phyloP scores from a whole-genome alignment of 768 basidiomycete genomes.

The Mrakia frigida region DNA sequence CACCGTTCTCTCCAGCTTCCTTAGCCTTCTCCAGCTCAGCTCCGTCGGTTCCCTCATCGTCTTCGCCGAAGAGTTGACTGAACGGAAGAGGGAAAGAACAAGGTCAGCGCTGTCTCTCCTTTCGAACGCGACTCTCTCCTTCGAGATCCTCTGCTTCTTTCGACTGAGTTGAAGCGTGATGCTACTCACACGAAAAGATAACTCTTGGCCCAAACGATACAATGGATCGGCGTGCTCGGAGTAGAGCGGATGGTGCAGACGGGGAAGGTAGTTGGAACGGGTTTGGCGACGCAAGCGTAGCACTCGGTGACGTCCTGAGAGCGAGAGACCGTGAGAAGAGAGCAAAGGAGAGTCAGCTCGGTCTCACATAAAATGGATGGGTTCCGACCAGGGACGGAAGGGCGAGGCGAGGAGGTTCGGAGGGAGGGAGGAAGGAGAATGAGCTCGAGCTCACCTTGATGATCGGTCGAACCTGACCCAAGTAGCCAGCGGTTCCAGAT shows the following conservation, averaged over 20 bases:
- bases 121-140: too few species aligned
- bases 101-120: neutral
- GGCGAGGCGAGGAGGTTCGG: neutral
- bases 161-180: neutral
- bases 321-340: neutral
- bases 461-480: slow-evolving; percentile 93
- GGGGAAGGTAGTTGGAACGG: slow-evolving; percentile 87
- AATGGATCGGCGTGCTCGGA: slow-evolving; percentile 94
- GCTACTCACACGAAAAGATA: slow-evolving; percentile 79
- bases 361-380: neutral
- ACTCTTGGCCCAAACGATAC: slow-evolving; percentile 97
- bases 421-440: too few species aligned
- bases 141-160: neutral
- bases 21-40: slow-evolving; percentile 86
- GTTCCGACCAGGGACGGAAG: neutral
- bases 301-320: slow-evolving; percentile 79
- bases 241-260: slow-evolving; percentile 98
- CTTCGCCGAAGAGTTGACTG: slow-evolving; percentile 92
- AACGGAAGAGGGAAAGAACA: neutral
- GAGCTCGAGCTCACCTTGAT: slow-evolving; percentile 57
- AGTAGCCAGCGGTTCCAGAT: slow-evolving; percentile 92
- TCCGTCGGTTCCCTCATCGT: slow-evolving; percentile 61
- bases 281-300: slow-evolving; percentile 92
- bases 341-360: neutral
- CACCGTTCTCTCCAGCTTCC: slow-evolving; percentile 89